Evolutionary conservation across 176 grass and related monocot species (phyloP).

Genomic region (Oryza officinalis): DNA sequence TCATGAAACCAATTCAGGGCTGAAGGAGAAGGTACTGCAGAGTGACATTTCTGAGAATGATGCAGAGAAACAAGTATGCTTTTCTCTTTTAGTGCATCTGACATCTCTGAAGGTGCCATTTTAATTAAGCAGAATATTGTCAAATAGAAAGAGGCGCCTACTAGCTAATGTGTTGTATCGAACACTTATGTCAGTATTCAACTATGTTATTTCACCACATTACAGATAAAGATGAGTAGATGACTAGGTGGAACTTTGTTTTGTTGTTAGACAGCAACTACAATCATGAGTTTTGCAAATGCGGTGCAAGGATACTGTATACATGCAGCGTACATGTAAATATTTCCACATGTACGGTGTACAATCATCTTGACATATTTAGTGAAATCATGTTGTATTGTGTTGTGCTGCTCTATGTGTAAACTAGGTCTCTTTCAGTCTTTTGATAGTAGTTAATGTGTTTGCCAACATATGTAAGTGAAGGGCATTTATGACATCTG

Average conservation of each 20-base stretch:
- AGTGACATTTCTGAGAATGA: constrained; percentile 65
- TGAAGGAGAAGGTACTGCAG: constrained; percentile 60
- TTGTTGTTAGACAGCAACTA: not conserved
- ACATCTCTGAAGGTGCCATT: not conserved
- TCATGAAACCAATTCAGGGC: constrained; percentile 57
- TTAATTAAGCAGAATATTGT: not conserved
- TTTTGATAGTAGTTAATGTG: not conserved
- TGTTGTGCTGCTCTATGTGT: not conserved
- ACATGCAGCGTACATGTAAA: not conserved
- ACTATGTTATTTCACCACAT: not conserved
- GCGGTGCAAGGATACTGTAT: not conserved
- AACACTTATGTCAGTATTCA: not conserved
- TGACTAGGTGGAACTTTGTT: not conserved
- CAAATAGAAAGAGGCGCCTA: not conserved
- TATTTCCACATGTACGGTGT: too few species aligned
- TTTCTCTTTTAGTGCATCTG: not conserved
- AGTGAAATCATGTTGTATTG: not conserved
- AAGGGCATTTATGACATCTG: not conserved
- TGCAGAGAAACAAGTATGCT: constrained; percentile 71
- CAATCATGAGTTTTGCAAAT: not conserved
- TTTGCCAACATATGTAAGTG: not conserved
- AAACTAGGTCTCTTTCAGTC: not conserved
- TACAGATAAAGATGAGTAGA: not conserved
- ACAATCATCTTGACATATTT: constrained; percentile 9
- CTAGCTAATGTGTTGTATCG: not conserved